These are phyloP conservation scores for Chenopodium quinoa DNA, from an alignment of 148 eudicot species.

Conservation along the genomic window DNA sequence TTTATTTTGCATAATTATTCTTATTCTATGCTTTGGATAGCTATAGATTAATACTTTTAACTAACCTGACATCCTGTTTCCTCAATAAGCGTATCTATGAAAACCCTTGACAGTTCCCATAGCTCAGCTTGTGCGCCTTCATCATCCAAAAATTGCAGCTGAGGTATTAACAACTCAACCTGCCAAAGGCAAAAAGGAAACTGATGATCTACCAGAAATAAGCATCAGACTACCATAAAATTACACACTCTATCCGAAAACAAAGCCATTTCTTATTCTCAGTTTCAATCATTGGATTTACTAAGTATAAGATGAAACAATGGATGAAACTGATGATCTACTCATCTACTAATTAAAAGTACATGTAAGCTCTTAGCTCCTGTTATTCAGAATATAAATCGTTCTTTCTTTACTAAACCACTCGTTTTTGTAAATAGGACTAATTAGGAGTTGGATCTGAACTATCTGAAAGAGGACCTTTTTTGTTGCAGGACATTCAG, in stretches of 20 bases:
- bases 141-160: slow-evolving; percentile 93
- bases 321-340: neutral
- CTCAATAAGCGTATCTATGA: slow-evolving; percentile 83
- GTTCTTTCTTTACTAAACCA: neutral
- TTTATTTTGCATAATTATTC: neutral
- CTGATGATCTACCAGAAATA: neutral
- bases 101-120: slow-evolving; percentile 85
- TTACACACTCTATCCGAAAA: neutral
- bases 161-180: slow-evolving; percentile 97
- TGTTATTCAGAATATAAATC: neutral
- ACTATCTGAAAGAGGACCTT: neutral
- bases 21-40: neutral
- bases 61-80: slow-evolving; percentile 88
- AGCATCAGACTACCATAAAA: neutral
- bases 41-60: neutral
- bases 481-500: neutral
- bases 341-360: neutral
- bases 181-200: slow-evolving; percentile 25
- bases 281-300: neutral
- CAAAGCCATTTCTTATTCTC: neutral
- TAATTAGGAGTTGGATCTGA: no score
- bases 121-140: slow-evolving; percentile 99
- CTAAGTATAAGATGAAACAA: neutral
- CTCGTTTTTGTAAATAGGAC: neutral
- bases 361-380: neutral